These are phyloP conservation scores for Lyophyllum shimeji DNA, from an alignment of 768 basidiomycete species.

Conservation along the genomic window DNA sequence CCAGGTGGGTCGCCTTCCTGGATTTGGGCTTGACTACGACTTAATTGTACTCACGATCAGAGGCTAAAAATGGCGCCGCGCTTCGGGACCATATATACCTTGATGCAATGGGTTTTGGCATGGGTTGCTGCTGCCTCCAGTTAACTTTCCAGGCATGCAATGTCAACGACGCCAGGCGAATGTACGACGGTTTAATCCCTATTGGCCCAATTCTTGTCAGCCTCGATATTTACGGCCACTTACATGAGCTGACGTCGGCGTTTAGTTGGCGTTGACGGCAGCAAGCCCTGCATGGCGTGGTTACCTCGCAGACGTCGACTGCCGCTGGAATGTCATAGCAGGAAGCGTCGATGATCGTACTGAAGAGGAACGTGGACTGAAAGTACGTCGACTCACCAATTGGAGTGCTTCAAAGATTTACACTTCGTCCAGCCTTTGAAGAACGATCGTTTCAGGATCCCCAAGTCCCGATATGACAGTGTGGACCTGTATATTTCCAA, in stretches of 20 bases:
- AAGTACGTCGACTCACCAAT: conserved; percentile 41
- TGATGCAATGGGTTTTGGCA: conserved; percentile 99
- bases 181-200: conserved; percentile 97
- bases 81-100: conserved; percentile 91
- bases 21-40: conserved; percentile 12
- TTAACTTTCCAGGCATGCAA: conserved; percentile 97
- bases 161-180: conserved; percentile 84
- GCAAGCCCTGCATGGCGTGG: conserved; percentile 96
- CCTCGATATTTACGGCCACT: conserved; percentile 13
- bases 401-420: background rate
- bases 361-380: conserved; percentile 88
- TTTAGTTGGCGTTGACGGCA: conserved; percentile 88
- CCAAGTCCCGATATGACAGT: conserved; percentile 97
- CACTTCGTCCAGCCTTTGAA: conserved; percentile 61
- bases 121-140: conserved; percentile 98
- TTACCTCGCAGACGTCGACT: conserved; percentile 94
- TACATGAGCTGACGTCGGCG: conserved; percentile 8
- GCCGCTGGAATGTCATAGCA: conserved; percentile 98
- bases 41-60: conserved; percentile 32
- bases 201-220: conserved; percentile 92
- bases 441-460: conserved; percentile 74
- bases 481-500: conserved; percentile 93
- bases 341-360: conserved; percentile 99
- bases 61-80: conserved; percentile 90
- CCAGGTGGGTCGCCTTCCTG: conserved; percentile 48